Percentiles rank a stretch among this genome's conserved stretches.
Evolutionary conservation across 1,284 basidiomycete genomes (phyloP).

Genomic region (Sporisorium iseilematis-ciliati): DNA sequence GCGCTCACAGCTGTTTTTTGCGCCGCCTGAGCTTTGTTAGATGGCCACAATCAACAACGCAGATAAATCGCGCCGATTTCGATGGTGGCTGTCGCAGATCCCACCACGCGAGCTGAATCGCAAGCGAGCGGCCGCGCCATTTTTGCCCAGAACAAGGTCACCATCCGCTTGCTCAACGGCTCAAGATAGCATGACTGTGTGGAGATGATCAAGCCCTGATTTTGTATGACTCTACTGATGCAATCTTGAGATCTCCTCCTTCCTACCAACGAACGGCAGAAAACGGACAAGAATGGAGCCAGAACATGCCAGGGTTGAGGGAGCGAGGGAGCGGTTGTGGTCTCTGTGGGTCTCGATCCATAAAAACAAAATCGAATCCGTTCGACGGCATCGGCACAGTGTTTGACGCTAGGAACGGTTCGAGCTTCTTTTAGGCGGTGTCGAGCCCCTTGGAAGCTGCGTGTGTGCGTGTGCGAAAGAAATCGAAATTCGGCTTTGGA

Average conservation of each 20-base stretch:
- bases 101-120: conserved; percentile 2
- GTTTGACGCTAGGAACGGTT: background rate
- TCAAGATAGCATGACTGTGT: too few species aligned
- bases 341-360: conserved; percentile 6
- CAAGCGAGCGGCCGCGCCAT: too few species aligned
- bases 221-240: too few species aligned
- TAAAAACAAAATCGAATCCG: background rate
- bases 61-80: background rate
- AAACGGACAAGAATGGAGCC: too few species aligned
- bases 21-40: background rate
- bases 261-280: too few species aligned
- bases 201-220: too few species aligned
- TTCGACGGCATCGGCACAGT: conserved; percentile 1
- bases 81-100: background rate
- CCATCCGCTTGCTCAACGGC: too few species aligned
- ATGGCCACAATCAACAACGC: background rate
- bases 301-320: too few species aligned
- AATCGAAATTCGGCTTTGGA: background rate
- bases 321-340: too few species aligned
- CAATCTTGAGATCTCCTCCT: too few species aligned
- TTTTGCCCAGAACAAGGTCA: too few species aligned
- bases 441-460: background rate
- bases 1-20: background rate
- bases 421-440: background rate
- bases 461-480: conserved; percentile 1